Evolutionary conservation across 176 grass and related monocot species (phyloP).

Genomic region (Raddia distichophylla): DNA sequence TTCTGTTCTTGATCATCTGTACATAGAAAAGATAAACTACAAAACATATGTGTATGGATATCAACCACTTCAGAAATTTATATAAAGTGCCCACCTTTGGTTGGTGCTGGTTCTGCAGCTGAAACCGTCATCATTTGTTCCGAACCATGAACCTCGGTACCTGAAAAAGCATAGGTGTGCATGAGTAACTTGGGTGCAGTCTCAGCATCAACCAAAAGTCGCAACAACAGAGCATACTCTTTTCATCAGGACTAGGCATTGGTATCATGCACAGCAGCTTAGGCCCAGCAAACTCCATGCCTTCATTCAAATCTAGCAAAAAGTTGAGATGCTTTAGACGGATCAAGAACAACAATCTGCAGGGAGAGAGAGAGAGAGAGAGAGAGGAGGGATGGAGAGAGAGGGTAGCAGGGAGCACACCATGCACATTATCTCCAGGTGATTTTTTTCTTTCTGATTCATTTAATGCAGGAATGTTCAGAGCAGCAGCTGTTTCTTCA

Average conservation of each 20-base stretch:
- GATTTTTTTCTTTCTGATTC: constrained; percentile 30
- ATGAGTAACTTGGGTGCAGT: constrained; percentile 11
- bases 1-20: constrained; percentile 31
- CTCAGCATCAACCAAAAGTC: constrained; percentile 3
- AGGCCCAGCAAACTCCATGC: neutral
- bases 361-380: neutral
- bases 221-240: constrained; percentile 16
- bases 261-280: neutral
- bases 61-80: constrained; percentile 21
- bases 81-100: constrained; percentile 25
- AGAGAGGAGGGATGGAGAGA: neutral
- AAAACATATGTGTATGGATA: neutral
- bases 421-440: constrained; percentile 17
- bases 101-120: constrained; percentile 22
- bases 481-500: constrained; percentile 25
- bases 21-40: constrained; percentile 22
- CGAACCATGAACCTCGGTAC: constrained; percentile 28
- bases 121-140: constrained; percentile 15
- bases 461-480: constrained; percentile 4
- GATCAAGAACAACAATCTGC: constrained; percentile 17
- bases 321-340: neutral
- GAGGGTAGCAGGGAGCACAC: neutral
- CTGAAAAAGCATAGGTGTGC: constrained; percentile 40
- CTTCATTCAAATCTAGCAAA: constrained; percentile 20
- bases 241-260: neutral